These are phyloP conservation scores for Fabrea salina DNA, from an alignment of 169 alveolate genomes.

Conservation along the genomic window DNA sequence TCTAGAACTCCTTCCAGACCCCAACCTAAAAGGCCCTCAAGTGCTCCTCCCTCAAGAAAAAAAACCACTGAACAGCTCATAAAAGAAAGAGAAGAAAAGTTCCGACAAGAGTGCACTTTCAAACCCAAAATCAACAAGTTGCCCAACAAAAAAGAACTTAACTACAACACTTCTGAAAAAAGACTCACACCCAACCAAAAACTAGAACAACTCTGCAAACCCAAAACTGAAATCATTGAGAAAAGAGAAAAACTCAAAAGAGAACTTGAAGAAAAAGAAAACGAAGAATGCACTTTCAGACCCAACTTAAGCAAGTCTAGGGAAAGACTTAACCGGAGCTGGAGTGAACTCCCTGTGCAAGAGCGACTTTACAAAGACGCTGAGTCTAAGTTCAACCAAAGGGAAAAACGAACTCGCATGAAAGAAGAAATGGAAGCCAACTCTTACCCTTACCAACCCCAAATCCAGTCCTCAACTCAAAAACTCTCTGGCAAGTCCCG, in stretches of 20 bases:
- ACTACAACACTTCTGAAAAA: background rate
- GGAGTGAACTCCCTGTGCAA: slow-evolving; percentile 1
- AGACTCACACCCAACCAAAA: background rate
- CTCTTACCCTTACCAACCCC: background rate
- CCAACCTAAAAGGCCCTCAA: background rate
- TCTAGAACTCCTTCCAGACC: background rate
- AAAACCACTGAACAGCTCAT: background rate
- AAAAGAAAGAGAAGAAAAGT: slow-evolving; percentile 6
- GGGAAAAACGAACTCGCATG: background rate
- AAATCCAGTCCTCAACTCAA: slow-evolving; percentile 3
- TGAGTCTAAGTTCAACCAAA: background rate
- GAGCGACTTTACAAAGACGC: slow-evolving; percentile 24
- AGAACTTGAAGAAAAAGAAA: slow-evolving; percentile 3
- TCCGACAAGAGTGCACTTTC: background rate
- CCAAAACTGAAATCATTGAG: slow-evolving; percentile 21
- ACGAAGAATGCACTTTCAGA: slow-evolving; percentile 3
- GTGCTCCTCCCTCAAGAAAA: background rate
- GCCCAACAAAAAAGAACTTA: background rate
- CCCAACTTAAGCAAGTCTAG: background rate
- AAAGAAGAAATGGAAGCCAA: slow-evolving; percentile 20
- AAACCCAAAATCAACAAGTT: background rate
- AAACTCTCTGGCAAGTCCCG: background rate
- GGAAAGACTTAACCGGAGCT: slow-evolving; percentile 1
- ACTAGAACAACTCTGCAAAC: background rate
- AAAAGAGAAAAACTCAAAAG: slow-evolving; percentile 9